These are phyloP conservation scores for Sarocladiaceae sp. DNA, from an alignment of 2,329 filamentous ascomycete species.

Conservation along the genomic window DNA sequence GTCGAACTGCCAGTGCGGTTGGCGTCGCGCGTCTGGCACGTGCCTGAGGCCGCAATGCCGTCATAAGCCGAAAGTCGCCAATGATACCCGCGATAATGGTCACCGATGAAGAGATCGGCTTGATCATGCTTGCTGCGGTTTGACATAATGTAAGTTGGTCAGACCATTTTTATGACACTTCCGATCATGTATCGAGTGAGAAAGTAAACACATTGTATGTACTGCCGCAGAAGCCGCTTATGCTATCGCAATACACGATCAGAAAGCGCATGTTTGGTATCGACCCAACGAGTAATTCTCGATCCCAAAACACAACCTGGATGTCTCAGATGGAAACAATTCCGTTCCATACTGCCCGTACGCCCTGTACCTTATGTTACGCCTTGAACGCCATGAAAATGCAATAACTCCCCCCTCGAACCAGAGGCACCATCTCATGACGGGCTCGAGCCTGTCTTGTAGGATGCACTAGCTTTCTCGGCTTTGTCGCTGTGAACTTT, in stretches of 20 bases:
- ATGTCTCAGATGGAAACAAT: too few species aligned
- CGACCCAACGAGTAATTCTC: too few species aligned
- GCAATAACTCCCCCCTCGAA: neutral
- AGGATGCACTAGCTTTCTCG: constrained; percentile 20
- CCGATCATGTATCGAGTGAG: too few species aligned
- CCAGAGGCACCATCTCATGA: constrained; percentile 11
- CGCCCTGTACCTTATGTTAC: constrained; percentile 7
- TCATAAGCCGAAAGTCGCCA: constrained; percentile 18
- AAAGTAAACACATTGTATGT: too few species aligned
- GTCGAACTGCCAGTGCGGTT: neutral
- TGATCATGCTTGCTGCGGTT: too few species aligned
- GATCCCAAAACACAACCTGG: neutral
- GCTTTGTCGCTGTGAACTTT: constrained; percentile 45
- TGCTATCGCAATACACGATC: too few species aligned
- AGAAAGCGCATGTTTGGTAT: too few species aligned
- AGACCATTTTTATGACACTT: too few species aligned
- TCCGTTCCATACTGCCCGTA: too few species aligned
- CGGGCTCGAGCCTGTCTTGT: constrained; percentile 14
- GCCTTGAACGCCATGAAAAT: constrained; percentile 13
- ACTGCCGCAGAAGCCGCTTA: too few species aligned
- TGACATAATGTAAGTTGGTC: too few species aligned
- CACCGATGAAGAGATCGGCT: too few species aligned
- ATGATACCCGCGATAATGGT: neutral
- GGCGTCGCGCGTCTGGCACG: neutral
- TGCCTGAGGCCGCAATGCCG: constrained; percentile 22